A percentile compares a stretch with the other conserved stretches of the same genome.
Evolutionary conservation across 495 filamentous ascomycete genomes (phyloP).

Genomic region (Poronia punctata): DNA sequence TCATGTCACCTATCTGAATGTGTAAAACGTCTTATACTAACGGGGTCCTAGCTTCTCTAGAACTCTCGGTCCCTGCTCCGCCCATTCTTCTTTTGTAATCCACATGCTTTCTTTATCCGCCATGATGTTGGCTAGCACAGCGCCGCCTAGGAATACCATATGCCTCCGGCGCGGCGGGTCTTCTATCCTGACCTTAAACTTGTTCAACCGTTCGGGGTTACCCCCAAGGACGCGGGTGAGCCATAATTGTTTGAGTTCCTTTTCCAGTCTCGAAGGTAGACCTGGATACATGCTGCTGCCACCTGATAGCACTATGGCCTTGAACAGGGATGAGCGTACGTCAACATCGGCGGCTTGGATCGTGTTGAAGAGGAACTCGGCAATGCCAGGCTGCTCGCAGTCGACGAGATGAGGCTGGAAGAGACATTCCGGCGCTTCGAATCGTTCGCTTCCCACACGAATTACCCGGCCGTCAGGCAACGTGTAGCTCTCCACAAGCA

Average conservation of each 20-base stretch:
- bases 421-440: slow-evolving; percentile 95
- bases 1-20: too few species aligned
- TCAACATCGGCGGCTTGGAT: slow-evolving; percentile 96
- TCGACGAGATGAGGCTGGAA: slow-evolving; percentile 99
- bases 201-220: slow-evolving; percentile 86
- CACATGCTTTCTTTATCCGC: slow-evolving; percentile 98
- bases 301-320: slow-evolving; percentile 92
- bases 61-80: slow-evolving; percentile 80
- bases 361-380: slow-evolving; percentile 95
- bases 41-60: slow-evolving; percentile 88
- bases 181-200: slow-evolving; percentile 99
- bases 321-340: slow-evolving; percentile 85
- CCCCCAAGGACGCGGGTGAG: slow-evolving; percentile 82
- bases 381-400: slow-evolving; percentile 93
- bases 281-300: slow-evolving; percentile 99
- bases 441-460: slow-evolving; percentile 89
- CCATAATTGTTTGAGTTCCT: slow-evolving; percentile 98
- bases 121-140: slow-evolving; percentile 97
- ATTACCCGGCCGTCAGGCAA: slow-evolving; percentile 94
- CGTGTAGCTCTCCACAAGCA: slow-evolving; percentile 95
- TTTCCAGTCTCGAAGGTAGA: slow-evolving; percentile 87
- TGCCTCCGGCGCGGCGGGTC: slow-evolving; percentile 92
- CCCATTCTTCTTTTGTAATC: slow-evolving; percentile 95
- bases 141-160: slow-evolving; percentile 98
- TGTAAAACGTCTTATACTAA: slow-evolving; percentile 29